phyloP scores from a whole-genome alignment of 73 alveolate species.

The Durusdinium trenchii region DNA sequence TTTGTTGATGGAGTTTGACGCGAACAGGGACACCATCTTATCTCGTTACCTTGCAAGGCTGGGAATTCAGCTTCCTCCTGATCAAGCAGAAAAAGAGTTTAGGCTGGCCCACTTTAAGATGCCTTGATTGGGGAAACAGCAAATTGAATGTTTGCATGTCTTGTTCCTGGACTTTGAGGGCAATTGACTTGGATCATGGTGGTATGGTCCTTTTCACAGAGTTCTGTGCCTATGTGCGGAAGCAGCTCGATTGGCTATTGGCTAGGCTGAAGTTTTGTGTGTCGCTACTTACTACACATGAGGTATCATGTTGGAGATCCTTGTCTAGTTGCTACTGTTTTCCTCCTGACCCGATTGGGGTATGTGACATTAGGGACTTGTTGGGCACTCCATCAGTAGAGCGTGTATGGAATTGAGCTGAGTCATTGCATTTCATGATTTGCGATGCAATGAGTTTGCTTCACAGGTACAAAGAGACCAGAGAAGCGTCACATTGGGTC shows the following conservation, averaged over 20 bases:
- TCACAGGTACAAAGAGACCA: no score
- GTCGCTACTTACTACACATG: not conserved
- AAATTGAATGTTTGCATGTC: no score
- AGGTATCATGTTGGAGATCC: no score
- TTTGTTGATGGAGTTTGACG: not conserved
- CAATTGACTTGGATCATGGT: constrained; percentile 71
- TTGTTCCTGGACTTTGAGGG: no score
- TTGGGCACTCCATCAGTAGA: no score
- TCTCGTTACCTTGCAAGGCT: not conserved
- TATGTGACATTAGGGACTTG: not conserved
- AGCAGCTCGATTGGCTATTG: not conserved
- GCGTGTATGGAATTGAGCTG: no score
- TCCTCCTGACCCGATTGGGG: not conserved
- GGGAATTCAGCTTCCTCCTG: constrained; percentile 66
- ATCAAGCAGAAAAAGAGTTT: constrained; percentile 53
- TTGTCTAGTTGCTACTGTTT: not conserved
- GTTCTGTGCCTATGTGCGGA: constrained; percentile 76
- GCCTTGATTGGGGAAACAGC: no score
- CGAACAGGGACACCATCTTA: not conserved
- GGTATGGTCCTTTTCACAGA: constrained; percentile 80
- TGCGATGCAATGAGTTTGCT: no score
- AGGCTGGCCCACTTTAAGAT: not conserved
- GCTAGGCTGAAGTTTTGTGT: not conserved
- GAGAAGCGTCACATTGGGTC: no score
- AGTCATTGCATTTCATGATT: no score